Base-by-base conservation (phyloP, 257 asterid genomes). In the Craterostigma plantagineum region DNA sequence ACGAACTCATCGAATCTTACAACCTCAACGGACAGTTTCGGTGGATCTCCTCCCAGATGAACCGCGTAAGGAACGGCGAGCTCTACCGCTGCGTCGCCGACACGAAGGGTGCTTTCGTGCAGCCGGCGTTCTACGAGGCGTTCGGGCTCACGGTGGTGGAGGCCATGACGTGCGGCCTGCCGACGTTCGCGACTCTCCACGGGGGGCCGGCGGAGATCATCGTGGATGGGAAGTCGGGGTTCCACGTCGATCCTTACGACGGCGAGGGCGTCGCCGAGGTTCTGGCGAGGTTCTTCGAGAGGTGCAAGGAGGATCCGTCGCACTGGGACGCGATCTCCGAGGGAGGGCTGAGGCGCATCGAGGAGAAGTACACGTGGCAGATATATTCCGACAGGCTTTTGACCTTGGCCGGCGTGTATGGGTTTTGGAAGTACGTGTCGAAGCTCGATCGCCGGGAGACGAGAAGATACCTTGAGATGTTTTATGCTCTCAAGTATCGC, bases 181-280 rank as follows among this genome's bases (percentile, higher is more conserved):
- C 99, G 0, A 90, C 95, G 3, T 79, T 90, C 33, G 99, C 99
- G 0, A 90, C 94, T 0, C 46, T 67, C 9, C 63, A 83, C 33
- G 95, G 99, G n/a, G 99, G 99, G 4, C 95, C 94, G 0, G 91
- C 92, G 16, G 95, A 90, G 87, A 90, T 90, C 50, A 90, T 90
- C 4, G 51, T 83, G n/a, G 60, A 83, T 14, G 94, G 92, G 7
- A 73, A 66, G 49, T 90, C 99, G 0, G 95, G 95, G n/a, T 90
- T 90, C 77, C 95, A 90, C 44, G 77, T 90, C 49, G 98, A 90
- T 46, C 98, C 98, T 0, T 90, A 90, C 34, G 65, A 83, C 0
- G 82, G 92, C 0, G 91, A 83, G 16, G 77, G 80, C 40, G 91
- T 77, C 7, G 76, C 79, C 4, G 87, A 75, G 23, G 63, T 65